These are phyloP conservation scores for Suillus subaureus DNA, from an alignment of 768 basidiomycete species.

Conservation along the genomic window DNA sequence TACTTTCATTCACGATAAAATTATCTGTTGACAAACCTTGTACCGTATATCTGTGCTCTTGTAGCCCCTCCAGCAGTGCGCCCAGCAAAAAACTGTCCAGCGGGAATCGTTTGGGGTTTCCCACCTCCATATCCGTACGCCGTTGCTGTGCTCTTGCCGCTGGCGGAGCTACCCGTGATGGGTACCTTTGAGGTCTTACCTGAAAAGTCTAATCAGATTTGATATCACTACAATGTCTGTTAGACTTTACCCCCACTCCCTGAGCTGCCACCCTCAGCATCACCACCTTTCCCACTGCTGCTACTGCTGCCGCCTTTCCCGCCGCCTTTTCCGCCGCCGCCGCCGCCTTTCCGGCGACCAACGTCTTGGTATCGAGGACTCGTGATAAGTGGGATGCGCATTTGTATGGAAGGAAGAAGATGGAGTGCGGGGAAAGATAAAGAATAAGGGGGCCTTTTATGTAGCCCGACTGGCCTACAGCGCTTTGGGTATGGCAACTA, in stretches of 20 bases:
- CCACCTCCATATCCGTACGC: slow-evolving; percentile 40
- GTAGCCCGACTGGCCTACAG: not conserved
- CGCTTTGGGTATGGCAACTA: not conserved
- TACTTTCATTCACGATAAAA: not conserved
- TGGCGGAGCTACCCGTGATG: slow-evolving; percentile 19
- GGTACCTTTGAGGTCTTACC: slow-evolving; percentile 21
- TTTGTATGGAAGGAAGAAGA: slow-evolving; percentile 3
- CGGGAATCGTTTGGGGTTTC: slow-evolving; percentile 37
- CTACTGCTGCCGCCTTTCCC: slow-evolving; percentile 10
- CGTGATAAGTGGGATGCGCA: slow-evolving; percentile 26
- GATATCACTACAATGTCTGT: not conserved
- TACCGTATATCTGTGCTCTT: slow-evolving; percentile 46
- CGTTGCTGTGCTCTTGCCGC: slow-evolving; percentile 28
- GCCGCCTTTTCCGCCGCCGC: slow-evolving; percentile 27
- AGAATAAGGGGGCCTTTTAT: not conserved
- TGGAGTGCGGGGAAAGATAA: not conserved
- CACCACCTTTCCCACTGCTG: slow-evolving; percentile 4
- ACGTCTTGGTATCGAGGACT: slow-evolving; percentile 9
- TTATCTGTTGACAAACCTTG: slow-evolving; percentile 35
- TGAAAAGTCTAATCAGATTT: not conserved
- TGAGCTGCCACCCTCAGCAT: slow-evolving; percentile 7
- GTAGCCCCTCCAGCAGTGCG: slow-evolving; percentile 56
- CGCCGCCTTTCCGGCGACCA: slow-evolving; percentile 36
- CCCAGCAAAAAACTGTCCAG: slow-evolving; percentile 48
- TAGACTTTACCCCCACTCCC: not conserved